Evolutionary conservation across 2,329 filamentous ascomycete species (phyloP).

Genomic region (Arthroderma sp.): DNA sequence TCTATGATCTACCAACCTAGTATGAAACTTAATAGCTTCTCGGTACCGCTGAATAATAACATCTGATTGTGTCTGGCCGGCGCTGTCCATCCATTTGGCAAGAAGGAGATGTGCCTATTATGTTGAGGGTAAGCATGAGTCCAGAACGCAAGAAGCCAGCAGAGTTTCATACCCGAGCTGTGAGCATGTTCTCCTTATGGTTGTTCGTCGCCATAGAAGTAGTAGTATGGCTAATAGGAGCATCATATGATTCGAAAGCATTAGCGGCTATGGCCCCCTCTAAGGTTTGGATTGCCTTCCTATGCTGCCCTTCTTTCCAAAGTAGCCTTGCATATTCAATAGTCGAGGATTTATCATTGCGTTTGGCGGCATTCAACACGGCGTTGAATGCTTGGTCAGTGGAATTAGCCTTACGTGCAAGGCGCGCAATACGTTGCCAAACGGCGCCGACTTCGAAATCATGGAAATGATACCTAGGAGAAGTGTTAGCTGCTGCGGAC

Average conservation of each 20-base stretch:
- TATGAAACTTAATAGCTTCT: slow-evolving; percentile 44
- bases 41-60: slow-evolving; percentile 72
- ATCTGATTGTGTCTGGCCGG: slow-evolving; percentile 80
- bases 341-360: slow-evolving; percentile 74
- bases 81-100: slow-evolving; percentile 90
- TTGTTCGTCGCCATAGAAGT: slow-evolving; percentile 26
- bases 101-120: slow-evolving; percentile 65
- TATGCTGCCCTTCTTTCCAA: slow-evolving; percentile 85
- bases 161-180: slow-evolving; percentile 25
- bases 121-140: slow-evolving; percentile 6
- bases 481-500: slow-evolving; percentile 4
- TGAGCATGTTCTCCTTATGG: slow-evolving; percentile 39
- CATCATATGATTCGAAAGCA: slow-evolving; percentile 48
- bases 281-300: slow-evolving; percentile 86
- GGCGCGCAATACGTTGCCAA: slow-evolving; percentile 73
- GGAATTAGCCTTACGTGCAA: slow-evolving; percentile 74
- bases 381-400: slow-evolving; percentile 86
- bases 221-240: slow-evolving; percentile 19
- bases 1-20: slow-evolving; percentile 14
- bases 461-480: slow-evolving; percentile 41
- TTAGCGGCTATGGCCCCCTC: slow-evolving; percentile 73
- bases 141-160: background rate
- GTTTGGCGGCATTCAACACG: slow-evolving; percentile 71
- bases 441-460: slow-evolving; percentile 64
- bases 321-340: slow-evolving; percentile 88